phyloP scores from a whole-genome alignment of 2,329 filamentous ascomycete species.

The Fusarium piperis region DNA sequence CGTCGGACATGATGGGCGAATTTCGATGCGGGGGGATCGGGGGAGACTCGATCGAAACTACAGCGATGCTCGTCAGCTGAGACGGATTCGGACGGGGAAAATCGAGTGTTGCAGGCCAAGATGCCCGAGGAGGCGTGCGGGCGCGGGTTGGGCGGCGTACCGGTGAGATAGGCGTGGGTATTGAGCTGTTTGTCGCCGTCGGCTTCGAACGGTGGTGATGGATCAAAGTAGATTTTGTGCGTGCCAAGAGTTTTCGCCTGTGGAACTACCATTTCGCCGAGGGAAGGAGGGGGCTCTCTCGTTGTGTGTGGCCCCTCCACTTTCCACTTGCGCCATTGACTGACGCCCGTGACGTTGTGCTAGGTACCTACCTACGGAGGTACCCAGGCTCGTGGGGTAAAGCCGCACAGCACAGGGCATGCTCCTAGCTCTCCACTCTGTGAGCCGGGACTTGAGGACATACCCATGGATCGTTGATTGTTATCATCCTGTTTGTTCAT shows the following conservation, averaged over 20 bases:
- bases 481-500: neutral
- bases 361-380: neutral
- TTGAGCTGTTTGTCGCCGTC: conserved; percentile 50
- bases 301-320: conserved; percentile 16
- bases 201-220: conserved; percentile 47
- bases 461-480: neutral
- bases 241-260: conserved; percentile 57
- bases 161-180: conserved; percentile 47
- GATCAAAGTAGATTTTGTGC: conserved; percentile 55
- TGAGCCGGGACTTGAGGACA: neutral
- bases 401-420: conserved; percentile 10
- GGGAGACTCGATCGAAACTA: conserved; percentile 42
- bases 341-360: conserved; percentile 32
- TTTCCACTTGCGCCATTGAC: conserved; percentile 29
- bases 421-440: conserved; percentile 5
- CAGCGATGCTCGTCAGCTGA: conserved; percentile 42
- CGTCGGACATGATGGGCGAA: conserved; percentile 61
- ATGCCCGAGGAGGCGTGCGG: conserved; percentile 25
- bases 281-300: conserved; percentile 27
- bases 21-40: conserved; percentile 45
- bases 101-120: conserved; percentile 23
- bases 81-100: conserved; percentile 34
- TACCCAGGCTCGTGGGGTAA: conserved; percentile 34
- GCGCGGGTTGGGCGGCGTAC: conserved; percentile 44
- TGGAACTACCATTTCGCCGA: conserved; percentile 53